Evolutionary conservation across 208 protist genomes (phyloP).

Genomic region (Leishmania aethiopica): DNA sequence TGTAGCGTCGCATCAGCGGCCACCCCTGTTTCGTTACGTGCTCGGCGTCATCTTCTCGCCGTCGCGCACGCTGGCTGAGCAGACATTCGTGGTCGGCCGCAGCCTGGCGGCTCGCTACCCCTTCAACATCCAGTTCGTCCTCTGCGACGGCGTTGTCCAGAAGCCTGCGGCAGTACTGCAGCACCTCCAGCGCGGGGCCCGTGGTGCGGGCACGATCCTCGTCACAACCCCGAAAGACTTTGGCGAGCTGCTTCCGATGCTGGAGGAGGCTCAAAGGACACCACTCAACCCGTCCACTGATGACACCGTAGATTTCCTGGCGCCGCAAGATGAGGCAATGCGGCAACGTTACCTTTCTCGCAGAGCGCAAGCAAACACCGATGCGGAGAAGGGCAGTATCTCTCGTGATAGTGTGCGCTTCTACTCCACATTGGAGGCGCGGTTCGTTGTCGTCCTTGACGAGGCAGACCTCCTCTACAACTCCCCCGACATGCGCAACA

Average conservation of each 20-base stretch:
- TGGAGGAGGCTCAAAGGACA: constrained; percentile 18
- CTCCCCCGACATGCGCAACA: constrained; percentile 60
- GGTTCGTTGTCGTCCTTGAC: constrained; percentile 84
- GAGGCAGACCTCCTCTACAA: constrained; percentile 89
- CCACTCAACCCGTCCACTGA: not conserved
- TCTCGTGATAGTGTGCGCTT: constrained; percentile 16
- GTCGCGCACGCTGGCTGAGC: constrained; percentile 82
- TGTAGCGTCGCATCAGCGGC: constrained; percentile 43
- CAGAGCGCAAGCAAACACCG: not conserved
- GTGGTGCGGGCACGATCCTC: constrained; percentile 75
- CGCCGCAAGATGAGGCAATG: constrained; percentile 63
- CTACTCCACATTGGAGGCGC: constrained; percentile 20
- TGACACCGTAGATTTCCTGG: constrained; percentile 35
- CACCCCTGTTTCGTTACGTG: constrained; percentile 70
- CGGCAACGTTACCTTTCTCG: constrained; percentile 37
- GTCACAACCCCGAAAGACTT: constrained; percentile 86
- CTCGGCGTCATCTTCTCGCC: constrained; percentile 81
- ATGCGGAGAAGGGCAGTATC: no score
- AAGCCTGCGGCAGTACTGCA: constrained; percentile 41
- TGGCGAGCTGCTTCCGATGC: constrained; percentile 40
- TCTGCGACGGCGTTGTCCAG: constrained; percentile 80
- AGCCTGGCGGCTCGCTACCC: constrained; percentile 70
- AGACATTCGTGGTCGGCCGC: constrained; percentile 84
- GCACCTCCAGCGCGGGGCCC: constrained; percentile 45
- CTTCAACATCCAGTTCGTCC: constrained; percentile 72